Conservation (phyloP, 2,329 filamentous ascomycete species). For the Sphaerostilbella broomeana region DNA sequence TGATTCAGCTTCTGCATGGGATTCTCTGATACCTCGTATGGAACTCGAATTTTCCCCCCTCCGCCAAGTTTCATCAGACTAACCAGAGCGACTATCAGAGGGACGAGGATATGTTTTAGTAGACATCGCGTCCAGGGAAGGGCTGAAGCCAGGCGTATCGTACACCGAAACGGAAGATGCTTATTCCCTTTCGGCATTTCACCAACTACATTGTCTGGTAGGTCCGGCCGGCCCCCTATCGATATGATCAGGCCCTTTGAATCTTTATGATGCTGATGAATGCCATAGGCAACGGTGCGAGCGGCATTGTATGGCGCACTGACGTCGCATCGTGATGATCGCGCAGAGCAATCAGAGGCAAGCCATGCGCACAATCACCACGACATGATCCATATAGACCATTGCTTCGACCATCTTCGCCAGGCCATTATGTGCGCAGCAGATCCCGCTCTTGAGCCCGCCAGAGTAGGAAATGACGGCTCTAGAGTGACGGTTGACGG, state of each 20-base stretch:
- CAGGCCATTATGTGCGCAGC: conserved; percentile 4
- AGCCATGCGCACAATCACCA: neutral
- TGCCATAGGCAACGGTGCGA: neutral
- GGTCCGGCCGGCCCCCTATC: neutral
- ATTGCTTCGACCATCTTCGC: conserved; percentile 5
- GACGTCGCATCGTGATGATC: no score
- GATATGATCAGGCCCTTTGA: neutral
- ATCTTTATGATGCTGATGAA: no score
- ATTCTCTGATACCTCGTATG: neutral
- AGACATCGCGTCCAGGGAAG: neutral
- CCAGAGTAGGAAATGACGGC: neutral
- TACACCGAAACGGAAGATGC: neutral
- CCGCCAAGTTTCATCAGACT: no score
- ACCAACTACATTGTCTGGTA: neutral
- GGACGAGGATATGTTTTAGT: neutral
- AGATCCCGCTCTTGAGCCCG: neutral
- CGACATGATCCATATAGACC: neutral
- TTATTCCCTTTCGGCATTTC: neutral
- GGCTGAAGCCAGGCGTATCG: neutral
- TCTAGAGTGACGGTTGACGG: neutral
- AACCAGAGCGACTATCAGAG: neutral
- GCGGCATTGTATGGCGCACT: neutral
- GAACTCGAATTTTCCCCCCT: neutral
- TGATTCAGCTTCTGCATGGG: neutral
- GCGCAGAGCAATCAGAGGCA: neutral